Percentiles rank a stretch among this genome's conserved stretches.
Conservation (phyloP, 495 filamentous ascomycete species). For the Neurospora sp. region DNA sequence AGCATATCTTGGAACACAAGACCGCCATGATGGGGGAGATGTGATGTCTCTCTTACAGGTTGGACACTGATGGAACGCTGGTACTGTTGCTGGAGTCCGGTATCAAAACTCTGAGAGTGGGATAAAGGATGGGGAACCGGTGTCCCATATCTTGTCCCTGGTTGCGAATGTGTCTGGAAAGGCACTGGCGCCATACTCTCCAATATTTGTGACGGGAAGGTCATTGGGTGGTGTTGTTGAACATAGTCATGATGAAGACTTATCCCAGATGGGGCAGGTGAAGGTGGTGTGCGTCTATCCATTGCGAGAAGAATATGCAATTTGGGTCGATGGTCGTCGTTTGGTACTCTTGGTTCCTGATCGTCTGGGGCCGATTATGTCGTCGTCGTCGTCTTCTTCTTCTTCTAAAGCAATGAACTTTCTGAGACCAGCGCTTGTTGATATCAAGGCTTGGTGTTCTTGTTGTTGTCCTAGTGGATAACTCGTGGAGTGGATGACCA, state of each 20-base stretch:
- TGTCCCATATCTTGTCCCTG: conserved; percentile 33
- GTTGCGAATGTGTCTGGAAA: conserved; percentile 28
- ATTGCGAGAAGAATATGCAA: conserved; percentile 11
- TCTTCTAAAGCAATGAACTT: background rate
- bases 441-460: background rate
- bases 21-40: background rate
- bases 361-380: background rate
- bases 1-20: background rate
- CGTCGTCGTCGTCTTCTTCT: background rate
- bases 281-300: conserved; percentile 30
- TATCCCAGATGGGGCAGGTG: conserved; percentile 30
- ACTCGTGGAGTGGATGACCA: background rate
- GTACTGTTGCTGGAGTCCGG: conserved; percentile 19
- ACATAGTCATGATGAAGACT: conserved; percentile 37
- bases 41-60: conserved; percentile 6
- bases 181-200: conserved; percentile 4
- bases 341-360: background rate
- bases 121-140: conserved; percentile 20
- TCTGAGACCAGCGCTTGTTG: background rate
- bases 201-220: conserved; percentile 17
- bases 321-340: background rate
- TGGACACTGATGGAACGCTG: conserved; percentile 9
- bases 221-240: conserved; percentile 38
- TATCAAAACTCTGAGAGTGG: conserved; percentile 11
- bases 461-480: background rate